Evolutionary conservation across 305 asterid species (phyloP).

Genomic region (Fraxinus nigra): DNA sequence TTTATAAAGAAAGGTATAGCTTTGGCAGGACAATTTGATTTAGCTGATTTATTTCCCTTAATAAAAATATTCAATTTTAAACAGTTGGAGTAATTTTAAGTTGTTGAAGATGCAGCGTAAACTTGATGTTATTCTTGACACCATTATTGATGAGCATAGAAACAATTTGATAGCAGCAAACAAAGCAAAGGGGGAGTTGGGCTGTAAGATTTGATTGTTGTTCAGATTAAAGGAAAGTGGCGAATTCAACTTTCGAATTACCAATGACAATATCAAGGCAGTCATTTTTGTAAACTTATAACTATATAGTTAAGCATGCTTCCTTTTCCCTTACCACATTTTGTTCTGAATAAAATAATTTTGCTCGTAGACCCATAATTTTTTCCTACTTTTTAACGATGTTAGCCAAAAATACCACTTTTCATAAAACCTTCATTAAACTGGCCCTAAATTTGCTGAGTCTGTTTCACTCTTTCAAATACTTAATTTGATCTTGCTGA

Average conservation of each 20-base stretch:
- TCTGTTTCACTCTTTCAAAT: neutral
- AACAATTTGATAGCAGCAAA: neutral
- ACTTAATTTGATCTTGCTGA: conserved; percentile 8
- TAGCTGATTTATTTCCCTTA: too few species aligned
- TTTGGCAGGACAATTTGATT: too few species aligned
- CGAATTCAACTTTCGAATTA: neutral
- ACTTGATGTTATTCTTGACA: neutral
- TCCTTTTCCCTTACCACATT: neutral
- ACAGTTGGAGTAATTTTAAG: neutral
- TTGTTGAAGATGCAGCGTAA: neutral
- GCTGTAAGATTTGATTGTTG: conserved; percentile 9
- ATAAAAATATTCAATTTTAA: too few species aligned
- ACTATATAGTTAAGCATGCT: neutral
- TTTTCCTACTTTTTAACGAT: too few species aligned
- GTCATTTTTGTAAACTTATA: neutral
- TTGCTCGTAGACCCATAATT: too few species aligned
- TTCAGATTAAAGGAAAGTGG: neutral
- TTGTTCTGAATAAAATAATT: too few species aligned
- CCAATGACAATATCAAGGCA: neutral
- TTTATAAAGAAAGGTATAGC: too few species aligned
- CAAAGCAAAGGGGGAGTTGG: conserved; percentile 1
- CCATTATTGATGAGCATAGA: neutral
- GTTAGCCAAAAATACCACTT: neutral
- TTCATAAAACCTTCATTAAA: neutral
- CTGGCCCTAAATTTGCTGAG: neutral